Evolutionary conservation across 176 grass and related monocot genomes (phyloP).

Genomic region (Eleusine indica): DNA sequence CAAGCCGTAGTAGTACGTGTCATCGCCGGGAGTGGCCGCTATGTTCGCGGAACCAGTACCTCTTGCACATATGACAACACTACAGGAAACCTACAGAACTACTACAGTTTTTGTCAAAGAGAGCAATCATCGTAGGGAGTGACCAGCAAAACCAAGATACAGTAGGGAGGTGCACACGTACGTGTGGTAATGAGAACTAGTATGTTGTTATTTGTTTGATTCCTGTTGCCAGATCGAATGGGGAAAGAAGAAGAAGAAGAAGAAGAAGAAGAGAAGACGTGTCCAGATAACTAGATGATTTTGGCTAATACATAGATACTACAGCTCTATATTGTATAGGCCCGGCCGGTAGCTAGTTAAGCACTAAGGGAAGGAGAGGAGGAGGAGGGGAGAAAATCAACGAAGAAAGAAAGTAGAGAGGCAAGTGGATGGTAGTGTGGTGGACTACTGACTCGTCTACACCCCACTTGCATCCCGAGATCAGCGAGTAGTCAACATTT

Average conservation of each 20-base stretch:
- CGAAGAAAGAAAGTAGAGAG: neutral
- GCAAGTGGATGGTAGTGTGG: constrained; percentile 6
- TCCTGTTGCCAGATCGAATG: too few relatives aligned
- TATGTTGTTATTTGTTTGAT: too few relatives aligned
- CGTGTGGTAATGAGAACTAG: too few relatives aligned
- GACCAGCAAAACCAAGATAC: too few relatives aligned
- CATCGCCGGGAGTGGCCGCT: neutral
- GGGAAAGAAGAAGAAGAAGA: neutral
- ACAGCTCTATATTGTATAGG: neutral
- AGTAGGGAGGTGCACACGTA: too few relatives aligned
- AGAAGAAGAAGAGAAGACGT: neutral
- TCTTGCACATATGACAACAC: too few relatives aligned
- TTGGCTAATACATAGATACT: neutral
- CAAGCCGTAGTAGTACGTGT: too few relatives aligned
- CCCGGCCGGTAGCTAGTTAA: constrained; percentile 6
- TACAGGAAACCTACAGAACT: too few relatives aligned
- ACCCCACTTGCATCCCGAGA: neutral
- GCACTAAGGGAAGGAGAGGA: constrained; percentile 12
- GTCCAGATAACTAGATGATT: neutral
- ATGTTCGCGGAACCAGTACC: neutral
- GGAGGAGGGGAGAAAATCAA: neutral
- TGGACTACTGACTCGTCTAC: constrained; percentile 19
- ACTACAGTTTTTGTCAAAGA: too few relatives aligned
- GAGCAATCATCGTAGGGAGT: too few relatives aligned
- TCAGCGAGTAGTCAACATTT: neutral